Conservation (phyloP, 345 rosid genomes). For the Combretum micranthum region DNA sequence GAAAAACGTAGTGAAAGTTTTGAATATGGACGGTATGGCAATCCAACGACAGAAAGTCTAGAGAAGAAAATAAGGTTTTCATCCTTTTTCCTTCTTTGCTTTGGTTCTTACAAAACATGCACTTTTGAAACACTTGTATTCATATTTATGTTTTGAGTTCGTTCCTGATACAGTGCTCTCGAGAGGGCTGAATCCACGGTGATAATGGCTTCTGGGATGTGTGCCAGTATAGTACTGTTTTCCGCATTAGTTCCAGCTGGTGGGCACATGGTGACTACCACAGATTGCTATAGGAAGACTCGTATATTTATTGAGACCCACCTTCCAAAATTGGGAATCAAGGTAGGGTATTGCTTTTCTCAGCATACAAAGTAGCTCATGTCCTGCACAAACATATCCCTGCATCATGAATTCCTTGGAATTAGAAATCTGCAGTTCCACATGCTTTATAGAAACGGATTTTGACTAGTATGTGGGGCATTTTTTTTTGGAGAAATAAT, state of each 20-base stretch:
- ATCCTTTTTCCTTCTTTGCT: neutral
- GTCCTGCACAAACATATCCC: neutral
- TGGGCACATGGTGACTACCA: constrained; percentile 91
- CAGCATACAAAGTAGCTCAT: constrained; percentile 2
- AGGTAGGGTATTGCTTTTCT: constrained; percentile 30
- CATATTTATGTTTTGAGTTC: neutral
- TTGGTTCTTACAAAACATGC: neutral
- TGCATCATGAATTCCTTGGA: too few species aligned
- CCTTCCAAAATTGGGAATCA: constrained; percentile 92
- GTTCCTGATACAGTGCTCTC: constrained; percentile 54
- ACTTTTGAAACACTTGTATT: constrained; percentile 6
- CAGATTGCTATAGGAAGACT: constrained; percentile 92
- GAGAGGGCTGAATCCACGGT: constrained; percentile 96
- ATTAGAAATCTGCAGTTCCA: too few species aligned
- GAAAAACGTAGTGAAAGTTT: constrained; percentile 80
- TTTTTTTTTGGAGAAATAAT: neutral
- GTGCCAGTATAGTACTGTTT: constrained; percentile 85
- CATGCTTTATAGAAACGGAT: too few species aligned
- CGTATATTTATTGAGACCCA: constrained; percentile 88
- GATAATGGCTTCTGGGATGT: constrained; percentile 97
- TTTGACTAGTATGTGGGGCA: neutral
- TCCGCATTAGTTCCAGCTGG: constrained; percentile 97
- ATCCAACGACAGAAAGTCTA: constrained; percentile 77
- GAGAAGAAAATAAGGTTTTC: constrained; percentile 88
- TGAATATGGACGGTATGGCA: constrained; percentile 97